Evolutionary conservation across 768 basidiomycete species (phyloP).

Genomic region (Boletus subcaerulescens): DNA sequence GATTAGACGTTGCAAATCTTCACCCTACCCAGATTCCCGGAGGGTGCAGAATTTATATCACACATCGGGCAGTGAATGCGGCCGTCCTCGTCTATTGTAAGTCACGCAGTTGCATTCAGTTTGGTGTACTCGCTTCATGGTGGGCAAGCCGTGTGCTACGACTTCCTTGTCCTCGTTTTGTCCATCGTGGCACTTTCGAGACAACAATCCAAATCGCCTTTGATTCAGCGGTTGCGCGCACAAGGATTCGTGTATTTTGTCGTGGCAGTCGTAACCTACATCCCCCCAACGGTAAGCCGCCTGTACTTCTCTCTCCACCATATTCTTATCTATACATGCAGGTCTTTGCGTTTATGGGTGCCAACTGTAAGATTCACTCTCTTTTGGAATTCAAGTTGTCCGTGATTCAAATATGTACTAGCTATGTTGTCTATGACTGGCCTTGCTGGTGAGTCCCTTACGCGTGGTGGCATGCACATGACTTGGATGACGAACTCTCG

Average conservation of each 20-base stretch:
- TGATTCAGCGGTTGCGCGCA: constrained; percentile 13
- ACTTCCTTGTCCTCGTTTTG: constrained; percentile 21
- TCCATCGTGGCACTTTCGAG: constrained; percentile 15
- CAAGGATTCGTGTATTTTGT: constrained; percentile 25
- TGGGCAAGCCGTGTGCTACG: constrained; percentile 19
- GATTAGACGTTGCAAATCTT: constrained; percentile 15
- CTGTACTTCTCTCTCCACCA: not conserved
- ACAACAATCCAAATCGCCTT: constrained; percentile 11
- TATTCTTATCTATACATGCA: not conserved
- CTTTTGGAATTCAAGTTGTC: not conserved
- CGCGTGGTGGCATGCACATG: not conserved
- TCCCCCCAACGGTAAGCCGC: constrained; percentile 12
- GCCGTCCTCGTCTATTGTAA: constrained; percentile 19
- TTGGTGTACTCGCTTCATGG: not conserved
- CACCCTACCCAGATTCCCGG: not conserved
- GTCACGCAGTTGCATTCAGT: not conserved
- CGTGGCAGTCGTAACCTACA: constrained; percentile 14
- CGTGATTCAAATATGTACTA: not conserved
- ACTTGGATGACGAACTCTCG: not conserved
- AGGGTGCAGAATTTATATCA: not conserved
- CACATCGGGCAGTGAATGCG: constrained; percentile 1
- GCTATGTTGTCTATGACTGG: constrained; percentile 4
- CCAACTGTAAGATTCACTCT: not conserved
- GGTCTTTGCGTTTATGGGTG: constrained; percentile 12
- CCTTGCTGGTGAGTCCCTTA: constrained; percentile 5